Percentiles rank a stretch among this genome's conserved stretches.
These are phyloP conservation scores for Boeremia exigua DNA, from an alignment of 2,329 filamentous ascomycete species.

Conservation along the genomic window DNA sequence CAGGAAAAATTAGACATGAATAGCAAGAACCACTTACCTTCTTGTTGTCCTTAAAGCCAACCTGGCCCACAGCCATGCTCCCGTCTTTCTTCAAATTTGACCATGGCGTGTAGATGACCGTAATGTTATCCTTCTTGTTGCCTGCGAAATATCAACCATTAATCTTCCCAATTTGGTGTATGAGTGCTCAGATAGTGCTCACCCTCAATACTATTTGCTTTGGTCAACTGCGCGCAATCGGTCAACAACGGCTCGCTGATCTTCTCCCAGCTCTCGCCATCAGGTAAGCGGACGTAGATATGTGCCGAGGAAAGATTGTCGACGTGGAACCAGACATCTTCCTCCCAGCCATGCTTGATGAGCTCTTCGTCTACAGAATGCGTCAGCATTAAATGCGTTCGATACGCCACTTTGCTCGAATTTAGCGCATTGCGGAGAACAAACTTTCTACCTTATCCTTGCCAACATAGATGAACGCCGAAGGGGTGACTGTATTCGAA, in stretches of 20 bases:
- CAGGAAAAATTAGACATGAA: neutral
- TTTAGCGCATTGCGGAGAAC: slow-evolving; percentile 35
- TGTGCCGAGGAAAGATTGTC: slow-evolving; percentile 97
- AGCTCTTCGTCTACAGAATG: slow-evolving; percentile 81
- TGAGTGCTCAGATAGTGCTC: neutral
- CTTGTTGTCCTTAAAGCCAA: slow-evolving; percentile 89
- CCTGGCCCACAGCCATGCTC: slow-evolving; percentile 93
- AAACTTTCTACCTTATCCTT: slow-evolving; percentile 99
- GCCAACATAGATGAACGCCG: slow-evolving; percentile 92
- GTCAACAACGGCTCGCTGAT: slow-evolving; percentile 76
- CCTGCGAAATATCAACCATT: slow-evolving; percentile 57
- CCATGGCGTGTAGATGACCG: slow-evolving; percentile 97
- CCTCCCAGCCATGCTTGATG: slow-evolving; percentile 91
- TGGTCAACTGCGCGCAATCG: slow-evolving; percentile 96
- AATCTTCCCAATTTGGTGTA: neutral
- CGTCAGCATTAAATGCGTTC: neutral
- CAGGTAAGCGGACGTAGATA: slow-evolving; percentile 85
- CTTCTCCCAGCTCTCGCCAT: slow-evolving; percentile 81
- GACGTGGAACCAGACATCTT: slow-evolving; percentile 98
- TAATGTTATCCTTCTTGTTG: slow-evolving; percentile 98
- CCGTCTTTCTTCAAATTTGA: slow-evolving; percentile 94
- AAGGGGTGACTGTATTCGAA: slow-evolving; percentile 79
- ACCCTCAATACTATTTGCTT: slow-evolving; percentile 98
- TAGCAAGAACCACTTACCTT: slow-evolving; percentile 53
- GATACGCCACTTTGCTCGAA: neutral